These are phyloP conservation scores for Penicillium canescens DNA, from an alignment of 495 filamentous ascomycete species.

Conservation along the genomic window DNA sequence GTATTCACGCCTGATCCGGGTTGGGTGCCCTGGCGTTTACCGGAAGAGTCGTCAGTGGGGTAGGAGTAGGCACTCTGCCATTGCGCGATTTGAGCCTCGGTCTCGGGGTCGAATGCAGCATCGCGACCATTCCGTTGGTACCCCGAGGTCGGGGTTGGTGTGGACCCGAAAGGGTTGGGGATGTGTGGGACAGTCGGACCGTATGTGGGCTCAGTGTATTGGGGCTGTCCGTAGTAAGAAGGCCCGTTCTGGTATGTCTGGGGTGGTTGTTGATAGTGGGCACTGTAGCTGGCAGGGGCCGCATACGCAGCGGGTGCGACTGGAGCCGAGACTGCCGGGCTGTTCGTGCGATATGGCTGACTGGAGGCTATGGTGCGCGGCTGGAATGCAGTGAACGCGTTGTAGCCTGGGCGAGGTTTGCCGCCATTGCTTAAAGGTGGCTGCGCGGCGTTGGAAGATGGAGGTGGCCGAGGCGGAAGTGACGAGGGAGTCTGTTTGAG, in stretches of 20 bases:
- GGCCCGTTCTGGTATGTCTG: constrained; percentile 46
- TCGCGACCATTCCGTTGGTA: constrained; percentile 38
- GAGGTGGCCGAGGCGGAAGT: constrained; percentile 82
- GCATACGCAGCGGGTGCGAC: constrained; percentile 41
- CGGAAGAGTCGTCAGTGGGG: constrained; percentile 25
- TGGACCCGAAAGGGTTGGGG: constrained; percentile 80
- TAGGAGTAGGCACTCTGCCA: constrained; percentile 91
- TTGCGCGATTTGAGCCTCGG: constrained; percentile 90
- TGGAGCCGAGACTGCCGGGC: constrained; percentile 44
- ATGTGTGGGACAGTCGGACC: constrained; percentile 70
- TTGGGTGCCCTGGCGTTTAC: constrained; percentile 19
- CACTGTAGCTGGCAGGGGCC: constrained; percentile 36
- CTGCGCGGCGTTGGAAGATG: constrained; percentile 52
- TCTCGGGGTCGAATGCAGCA: constrained; percentile 72
- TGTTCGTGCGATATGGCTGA: constrained; percentile 43
- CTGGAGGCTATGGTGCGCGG: constrained; percentile 63
- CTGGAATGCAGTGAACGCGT: constrained; percentile 57
- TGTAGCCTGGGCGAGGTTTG: constrained; percentile 34
- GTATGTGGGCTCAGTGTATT: constrained; percentile 52
- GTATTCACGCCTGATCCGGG: constrained; percentile 47
- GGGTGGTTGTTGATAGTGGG: constrained; percentile 34
- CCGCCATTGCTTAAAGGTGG: constrained; percentile 47
- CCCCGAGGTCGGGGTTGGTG: constrained; percentile 44
- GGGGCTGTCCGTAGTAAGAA: constrained; percentile 51
- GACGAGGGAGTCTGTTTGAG: constrained; percentile 67